A percentile compares a stretch with the other conserved stretches of the same genome.
These are phyloP conservation scores for Barbarea vulgaris DNA, from an alignment of 345 rosid genomes.

Conservation along the genomic window DNA sequence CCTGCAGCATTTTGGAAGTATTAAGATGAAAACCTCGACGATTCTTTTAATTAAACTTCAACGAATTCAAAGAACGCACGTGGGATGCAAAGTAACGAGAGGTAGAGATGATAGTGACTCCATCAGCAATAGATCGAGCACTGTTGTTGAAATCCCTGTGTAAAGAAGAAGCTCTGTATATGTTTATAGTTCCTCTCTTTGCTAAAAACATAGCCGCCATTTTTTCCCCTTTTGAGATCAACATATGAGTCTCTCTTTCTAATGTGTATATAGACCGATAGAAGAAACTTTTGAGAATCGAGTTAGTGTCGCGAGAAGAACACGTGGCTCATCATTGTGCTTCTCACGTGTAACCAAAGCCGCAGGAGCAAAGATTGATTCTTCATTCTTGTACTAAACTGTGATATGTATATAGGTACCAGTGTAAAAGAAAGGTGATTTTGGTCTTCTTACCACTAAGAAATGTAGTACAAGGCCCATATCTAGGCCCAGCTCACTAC, in stretches of 20 bases:
- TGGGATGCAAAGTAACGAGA: constrained; percentile 30
- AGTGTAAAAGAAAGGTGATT: not conserved
- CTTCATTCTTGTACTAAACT: constrained; percentile 1
- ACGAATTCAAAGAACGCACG: constrained; percentile 5
- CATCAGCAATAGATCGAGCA: constrained; percentile 8
- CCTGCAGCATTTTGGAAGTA: constrained; percentile 19
- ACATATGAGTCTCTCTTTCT: not conserved
- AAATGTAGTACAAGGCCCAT: constrained; percentile 1
- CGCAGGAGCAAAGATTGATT: not conserved
- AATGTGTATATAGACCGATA: not conserved
- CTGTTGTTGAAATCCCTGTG: not conserved
- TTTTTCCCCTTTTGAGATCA: not conserved
- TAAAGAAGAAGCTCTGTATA: constrained; percentile 12
- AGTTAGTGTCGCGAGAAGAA: constrained; percentile 28
- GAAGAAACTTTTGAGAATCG: not conserved
- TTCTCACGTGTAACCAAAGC: constrained; percentile 23
- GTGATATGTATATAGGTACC: not conserved
- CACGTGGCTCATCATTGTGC: not conserved
- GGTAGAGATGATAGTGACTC: constrained; percentile 20
- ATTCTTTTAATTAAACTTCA: not conserved
- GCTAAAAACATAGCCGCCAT: constrained; percentile 32
- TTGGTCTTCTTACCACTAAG: not conserved
- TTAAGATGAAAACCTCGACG: not conserved
- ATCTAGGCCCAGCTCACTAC: constrained; percentile 12
- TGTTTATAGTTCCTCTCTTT: constrained; percentile 28